Percentiles rank a stretch among this genome's conserved stretches.
Conservation (phyloP, 2,329 filamentous ascomycete genomes). For the Akanthomyces uredinophilus region DNA sequence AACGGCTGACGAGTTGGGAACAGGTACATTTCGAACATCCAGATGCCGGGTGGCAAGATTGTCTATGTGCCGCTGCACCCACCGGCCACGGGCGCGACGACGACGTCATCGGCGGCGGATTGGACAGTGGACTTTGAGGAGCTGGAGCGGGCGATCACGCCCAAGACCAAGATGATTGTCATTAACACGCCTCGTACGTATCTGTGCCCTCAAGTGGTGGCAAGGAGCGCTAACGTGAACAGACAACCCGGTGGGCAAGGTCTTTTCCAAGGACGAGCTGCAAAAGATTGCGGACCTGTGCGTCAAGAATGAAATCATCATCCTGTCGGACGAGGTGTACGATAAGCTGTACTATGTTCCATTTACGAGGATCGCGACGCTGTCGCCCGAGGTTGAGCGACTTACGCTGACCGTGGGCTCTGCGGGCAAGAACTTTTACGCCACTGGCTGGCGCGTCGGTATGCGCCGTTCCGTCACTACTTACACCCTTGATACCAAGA, state of each 20-base stretch:
- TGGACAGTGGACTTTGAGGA: constrained; percentile 85
- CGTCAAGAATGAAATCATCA: constrained; percentile 89
- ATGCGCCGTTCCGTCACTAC: constrained; percentile 18
- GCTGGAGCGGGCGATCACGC: constrained; percentile 74
- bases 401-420: constrained; percentile 92
- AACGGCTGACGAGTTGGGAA: neutral
- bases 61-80: constrained; percentile 94
- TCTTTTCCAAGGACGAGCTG: constrained; percentile 80
- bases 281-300: constrained; percentile 81
- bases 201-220: neutral
- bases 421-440: constrained; percentile 97
- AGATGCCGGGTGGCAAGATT: constrained; percentile 94
- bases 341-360: constrained; percentile 93
- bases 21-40: constrained; percentile 92
- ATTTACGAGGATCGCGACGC: constrained; percentile 85
- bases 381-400: constrained; percentile 83
- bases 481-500: too few relatives aligned
- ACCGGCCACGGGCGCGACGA: constrained; percentile 69
- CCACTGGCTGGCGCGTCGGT: constrained; percentile 89
- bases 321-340: constrained; percentile 89
- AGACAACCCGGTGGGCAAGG: constrained; percentile 96
- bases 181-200: constrained; percentile 63
- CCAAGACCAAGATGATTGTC: constrained; percentile 94
- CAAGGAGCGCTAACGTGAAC: constrained; percentile 11
- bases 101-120: constrained; percentile 78